Percentiles rank a stretch among this genome's conserved stretches.
phyloP scores from a whole-genome alignment of 106 monocot species.

The Hemerocallis citrina region DNA sequence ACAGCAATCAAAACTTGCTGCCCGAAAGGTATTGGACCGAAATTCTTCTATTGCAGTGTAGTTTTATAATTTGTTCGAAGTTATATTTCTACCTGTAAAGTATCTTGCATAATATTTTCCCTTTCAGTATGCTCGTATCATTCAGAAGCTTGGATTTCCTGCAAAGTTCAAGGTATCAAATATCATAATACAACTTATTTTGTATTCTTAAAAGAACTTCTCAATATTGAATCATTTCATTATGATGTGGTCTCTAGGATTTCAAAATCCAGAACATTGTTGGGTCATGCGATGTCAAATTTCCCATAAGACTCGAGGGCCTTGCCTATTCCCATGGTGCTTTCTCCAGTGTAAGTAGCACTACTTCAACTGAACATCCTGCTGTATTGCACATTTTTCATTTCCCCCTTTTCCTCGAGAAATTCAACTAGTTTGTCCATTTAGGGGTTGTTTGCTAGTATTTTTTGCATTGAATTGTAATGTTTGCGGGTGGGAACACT shows the following conservation, averaged over 20 bases:
- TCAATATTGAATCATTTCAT: neutral
- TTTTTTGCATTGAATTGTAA: too few relatives aligned
- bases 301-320: slow-evolving; percentile 92
- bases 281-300: slow-evolving; percentile 97
- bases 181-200: neutral
- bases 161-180: slow-evolving; percentile 78
- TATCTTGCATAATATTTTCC: slow-evolving; percentile 15
- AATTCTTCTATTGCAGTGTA: neutral
- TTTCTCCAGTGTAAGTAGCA: slow-evolving; percentile 95
- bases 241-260: slow-evolving; percentile 35
- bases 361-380: too few relatives aligned
- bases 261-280: slow-evolving; percentile 99
- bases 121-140: slow-evolving; percentile 87
- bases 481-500: too few relatives aligned
- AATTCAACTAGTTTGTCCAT: too few relatives aligned
- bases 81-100: neutral
- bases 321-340: slow-evolving; percentile 91
- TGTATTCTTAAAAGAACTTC: neutral
- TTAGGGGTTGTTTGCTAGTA: too few relatives aligned
- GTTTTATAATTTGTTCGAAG: neutral
- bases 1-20: slow-evolving; percentile 94
- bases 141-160: slow-evolving; percentile 91
- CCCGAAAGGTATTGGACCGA: slow-evolving; percentile 57
- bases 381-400: too few relatives aligned
- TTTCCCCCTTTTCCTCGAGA: too few relatives aligned